Percentiles rank a stretch among this genome's conserved stretches.
Evolutionary conservation across 805 yeast species (phyloP).

Genomic region (Wickerhamomyces kurtzmanii): DNA sequence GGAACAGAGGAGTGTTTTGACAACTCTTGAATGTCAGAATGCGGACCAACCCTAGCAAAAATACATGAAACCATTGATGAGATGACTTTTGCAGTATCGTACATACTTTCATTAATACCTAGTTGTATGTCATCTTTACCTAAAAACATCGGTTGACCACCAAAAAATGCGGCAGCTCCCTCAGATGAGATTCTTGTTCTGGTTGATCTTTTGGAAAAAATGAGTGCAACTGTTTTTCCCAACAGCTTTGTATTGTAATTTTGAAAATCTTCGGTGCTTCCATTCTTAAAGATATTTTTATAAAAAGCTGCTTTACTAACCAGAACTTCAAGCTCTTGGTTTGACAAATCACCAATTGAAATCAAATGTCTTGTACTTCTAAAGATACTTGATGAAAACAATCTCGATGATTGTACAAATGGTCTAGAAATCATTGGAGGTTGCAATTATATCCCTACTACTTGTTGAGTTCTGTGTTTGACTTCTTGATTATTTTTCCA

Average conservation of each 20-base stretch:
- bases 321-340: conserved; percentile 59
- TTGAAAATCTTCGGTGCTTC: conserved; percentile 26
- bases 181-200: conserved; percentile 91
- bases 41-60: conserved; percentile 90
- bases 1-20: conserved; percentile 81
- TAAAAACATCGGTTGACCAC: conserved; percentile 93
- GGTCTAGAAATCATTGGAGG: too few species aligned
- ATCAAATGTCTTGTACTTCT: conserved; percentile 53
- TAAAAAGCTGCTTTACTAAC: conserved; percentile 65
- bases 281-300: conserved; percentile 52
- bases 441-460: too few species aligned
- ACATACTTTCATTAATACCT: conserved; percentile 87
- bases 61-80: conserved; percentile 96
- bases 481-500: too few species aligned
- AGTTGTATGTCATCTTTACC: conserved; percentile 95
- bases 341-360: conserved; percentile 69
- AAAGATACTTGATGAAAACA: background rate
- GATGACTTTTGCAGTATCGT: conserved; percentile 82
- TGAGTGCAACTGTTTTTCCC: conserved; percentile 75
- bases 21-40: conserved; percentile 71
- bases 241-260: conserved; percentile 40
- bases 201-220: conserved; percentile 89
- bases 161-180: conserved; percentile 88
- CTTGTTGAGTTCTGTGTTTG: too few species aligned
- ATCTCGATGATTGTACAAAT: too few species aligned